Base-by-base conservation (phyloP, 306 rosid genomes). In the Senna tora region DNA sequence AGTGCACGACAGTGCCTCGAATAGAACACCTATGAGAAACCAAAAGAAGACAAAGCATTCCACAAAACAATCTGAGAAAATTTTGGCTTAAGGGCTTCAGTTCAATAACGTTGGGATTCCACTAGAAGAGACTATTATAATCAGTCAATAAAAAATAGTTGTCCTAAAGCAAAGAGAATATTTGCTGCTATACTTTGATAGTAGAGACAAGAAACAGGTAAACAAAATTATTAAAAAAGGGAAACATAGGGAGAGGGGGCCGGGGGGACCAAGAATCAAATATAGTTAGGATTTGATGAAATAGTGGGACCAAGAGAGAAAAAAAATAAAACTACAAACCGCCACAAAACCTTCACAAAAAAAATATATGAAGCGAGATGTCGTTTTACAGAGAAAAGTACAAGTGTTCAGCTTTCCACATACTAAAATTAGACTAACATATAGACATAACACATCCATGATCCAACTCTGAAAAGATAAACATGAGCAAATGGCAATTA, bases 401-500 rank as follows among this genome's bases (percentile, higher is more conserved):
- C 64, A 6, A 46, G 17, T 3, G 6, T 57, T 57, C 39, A 32
- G 64, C 14, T 57, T 57, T 15, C 21, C 21, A 57, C 21, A 57
- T 28, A n/a, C n/a, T n/a, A n/a, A n/a, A n/a, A 28, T 30, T 19
- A 71, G 39, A 22, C 4, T 12, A 22, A 51, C 77, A 71, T 10
- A 57, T 51, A 66, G 65, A 22, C 34, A 55, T 41, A 61, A 21
- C 10, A n/a, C n/a, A n/a, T n/a, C n/a, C n/a, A n/a, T n/a, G n/a
- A n/a, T n/a, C n/a, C n/a, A n/a, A 57, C 19, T 55, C 47, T 34
- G 20, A 8, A 8, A 2, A 54, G 41, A 19, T 12, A 62, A 15
- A 30, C 65, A 56, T 72, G 34, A 65, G 56, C 56, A 20, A 54
- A 57, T 17, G 39, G 14, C 17, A 34, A 78, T 36, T 34, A 22